Conservation (phyloP, 2,329 filamentous ascomycete genomes). For the Beauveria caledonica region DNA sequence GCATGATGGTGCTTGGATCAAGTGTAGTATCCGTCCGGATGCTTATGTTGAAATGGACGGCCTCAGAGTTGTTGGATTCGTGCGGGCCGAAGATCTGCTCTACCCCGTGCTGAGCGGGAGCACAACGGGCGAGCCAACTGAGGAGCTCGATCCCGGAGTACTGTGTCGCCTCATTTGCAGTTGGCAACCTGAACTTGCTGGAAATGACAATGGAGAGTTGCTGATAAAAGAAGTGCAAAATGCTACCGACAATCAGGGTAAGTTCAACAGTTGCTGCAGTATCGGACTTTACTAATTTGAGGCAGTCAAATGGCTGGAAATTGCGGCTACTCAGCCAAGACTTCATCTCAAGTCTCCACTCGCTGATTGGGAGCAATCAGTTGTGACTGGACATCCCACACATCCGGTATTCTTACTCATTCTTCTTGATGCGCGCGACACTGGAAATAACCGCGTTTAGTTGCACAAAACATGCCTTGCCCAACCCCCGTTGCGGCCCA, state of each 20-base stretch:
- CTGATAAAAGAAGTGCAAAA: background rate
- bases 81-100: background rate
- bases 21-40: background rate
- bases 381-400: background rate
- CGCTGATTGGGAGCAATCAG: background rate
- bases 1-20: background rate
- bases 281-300: background rate
- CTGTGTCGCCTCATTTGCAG: background rate
- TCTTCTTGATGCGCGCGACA: background rate
- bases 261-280: background rate
- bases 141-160: background rate
- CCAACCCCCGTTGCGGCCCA: background rate
- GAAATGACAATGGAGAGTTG: background rate
- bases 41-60: background rate
- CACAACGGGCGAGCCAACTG: background rate
- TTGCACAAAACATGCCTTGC: background rate
- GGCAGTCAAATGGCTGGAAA: background rate
- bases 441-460: background rate
- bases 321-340: background rate
- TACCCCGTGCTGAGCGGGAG: background rate
- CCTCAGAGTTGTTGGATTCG: background rate
- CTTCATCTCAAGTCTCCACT: background rate
- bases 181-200: background rate
- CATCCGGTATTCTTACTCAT: background rate
- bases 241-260: background rate